phyloP scores from a whole-genome alignment of 495 filamentous ascomycete genomes.

The Talaromyces proteolyticus region DNA sequence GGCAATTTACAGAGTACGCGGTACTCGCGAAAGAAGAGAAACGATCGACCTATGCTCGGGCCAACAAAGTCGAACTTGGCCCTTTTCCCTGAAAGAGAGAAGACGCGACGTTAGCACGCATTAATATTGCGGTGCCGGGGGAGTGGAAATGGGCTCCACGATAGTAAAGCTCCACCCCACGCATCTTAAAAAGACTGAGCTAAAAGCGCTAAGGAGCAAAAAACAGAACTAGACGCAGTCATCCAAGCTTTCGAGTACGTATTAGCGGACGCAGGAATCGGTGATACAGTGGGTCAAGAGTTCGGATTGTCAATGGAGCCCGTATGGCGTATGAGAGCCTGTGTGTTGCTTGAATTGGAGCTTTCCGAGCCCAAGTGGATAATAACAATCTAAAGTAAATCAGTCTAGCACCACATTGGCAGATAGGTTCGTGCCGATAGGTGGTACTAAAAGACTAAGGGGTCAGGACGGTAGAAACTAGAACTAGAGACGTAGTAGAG shows the following conservation, averaged over 20 bases:
- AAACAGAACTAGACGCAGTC: not conserved
- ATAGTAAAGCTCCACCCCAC: not conserved
- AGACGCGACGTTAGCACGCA: not conserved
- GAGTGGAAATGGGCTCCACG: not conserved
- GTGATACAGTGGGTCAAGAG: not conserved
- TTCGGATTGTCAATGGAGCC: not conserved
- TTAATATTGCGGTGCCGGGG: not conserved
- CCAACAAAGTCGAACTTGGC: not conserved
- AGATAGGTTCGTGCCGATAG: not conserved
- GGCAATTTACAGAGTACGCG: not conserved
- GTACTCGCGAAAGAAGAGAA: not conserved
- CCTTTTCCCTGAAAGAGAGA: not conserved
- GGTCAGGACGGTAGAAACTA: not conserved
- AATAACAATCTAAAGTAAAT: not conserved
- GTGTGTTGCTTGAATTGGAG: not conserved
- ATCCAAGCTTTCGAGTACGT: not conserved
- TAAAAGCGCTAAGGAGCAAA: not conserved
- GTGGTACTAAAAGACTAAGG: not conserved
- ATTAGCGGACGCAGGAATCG: not conserved
- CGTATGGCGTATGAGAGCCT: too few relatives aligned
- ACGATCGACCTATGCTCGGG: not conserved
- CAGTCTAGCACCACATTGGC: too few relatives aligned
- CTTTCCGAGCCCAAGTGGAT: not conserved
- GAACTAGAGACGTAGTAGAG: not conserved
- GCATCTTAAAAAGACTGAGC: not conserved